Conservation (phyloP, 2,329 filamentous ascomycete species). For the Torrubiellomyces zombiae region DNA sequence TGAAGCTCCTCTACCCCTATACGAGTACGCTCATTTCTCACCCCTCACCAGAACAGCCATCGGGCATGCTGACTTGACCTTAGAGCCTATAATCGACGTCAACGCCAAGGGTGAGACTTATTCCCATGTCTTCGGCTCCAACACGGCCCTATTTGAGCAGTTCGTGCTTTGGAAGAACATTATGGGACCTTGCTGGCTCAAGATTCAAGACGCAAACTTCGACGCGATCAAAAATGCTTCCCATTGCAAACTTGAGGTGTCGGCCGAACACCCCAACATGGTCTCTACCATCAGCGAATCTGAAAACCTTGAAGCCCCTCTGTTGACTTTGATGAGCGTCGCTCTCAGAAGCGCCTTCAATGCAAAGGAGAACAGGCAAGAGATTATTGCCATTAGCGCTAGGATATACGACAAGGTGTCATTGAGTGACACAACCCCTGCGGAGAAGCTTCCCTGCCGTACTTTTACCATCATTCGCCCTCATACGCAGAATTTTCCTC, state of each 20-base stretch:
- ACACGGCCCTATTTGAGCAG: constrained; percentile 89
- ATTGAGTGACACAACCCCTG: constrained; percentile 71
- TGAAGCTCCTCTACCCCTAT: constrained; percentile 94
- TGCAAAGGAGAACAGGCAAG: constrained; percentile 84
- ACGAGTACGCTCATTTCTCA: constrained; percentile 35
- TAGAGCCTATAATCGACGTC: constrained; percentile 52
- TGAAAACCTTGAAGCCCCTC: constrained; percentile 68
- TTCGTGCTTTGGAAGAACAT: constrained; percentile 98
- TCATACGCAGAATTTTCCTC: constrained; percentile 55
- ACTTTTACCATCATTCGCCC: constrained; percentile 88
- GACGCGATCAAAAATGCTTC: constrained; percentile 76
- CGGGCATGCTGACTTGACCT: constrained; percentile 6
- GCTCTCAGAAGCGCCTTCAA: constrained; percentile 80
- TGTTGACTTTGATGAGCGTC: constrained; percentile 90
- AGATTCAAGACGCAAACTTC: constrained; percentile 75
- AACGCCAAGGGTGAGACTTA: constrained; percentile 71
- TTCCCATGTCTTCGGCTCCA: constrained; percentile 83
- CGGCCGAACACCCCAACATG: constrained; percentile 60
- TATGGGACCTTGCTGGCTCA: constrained; percentile 97
- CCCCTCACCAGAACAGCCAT: neutral
- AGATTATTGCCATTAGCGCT: constrained; percentile 81
- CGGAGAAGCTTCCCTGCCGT: constrained; percentile 75
- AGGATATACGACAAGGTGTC: constrained; percentile 85
- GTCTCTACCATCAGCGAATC: constrained; percentile 59
- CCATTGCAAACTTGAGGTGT: constrained; percentile 89